Conservation (phyloP, 805 yeast species). For the Nakazawaea laoshanensis region DNA sequence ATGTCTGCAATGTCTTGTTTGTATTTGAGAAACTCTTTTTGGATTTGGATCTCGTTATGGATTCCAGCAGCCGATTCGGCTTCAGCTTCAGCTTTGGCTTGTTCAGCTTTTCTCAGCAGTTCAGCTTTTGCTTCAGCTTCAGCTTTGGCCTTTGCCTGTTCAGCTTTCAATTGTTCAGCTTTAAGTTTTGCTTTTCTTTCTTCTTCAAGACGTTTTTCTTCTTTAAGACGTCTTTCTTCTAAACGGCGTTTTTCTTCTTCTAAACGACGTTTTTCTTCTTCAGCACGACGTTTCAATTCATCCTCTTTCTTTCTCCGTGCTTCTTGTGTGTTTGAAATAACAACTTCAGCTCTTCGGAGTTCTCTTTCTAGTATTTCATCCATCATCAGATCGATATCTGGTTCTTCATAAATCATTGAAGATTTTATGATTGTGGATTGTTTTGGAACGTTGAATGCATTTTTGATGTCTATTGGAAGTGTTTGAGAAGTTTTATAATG, state of each 20-base stretch:
- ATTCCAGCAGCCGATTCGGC: constrained; percentile 17
- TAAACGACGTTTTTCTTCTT: constrained; percentile 16
- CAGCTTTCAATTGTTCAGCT: constrained; percentile 15
- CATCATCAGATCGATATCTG: too few relatives aligned
- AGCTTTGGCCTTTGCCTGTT: constrained; percentile 15
- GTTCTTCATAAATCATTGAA: too few relatives aligned
- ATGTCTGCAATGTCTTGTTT: constrained; percentile 47
- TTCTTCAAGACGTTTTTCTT: constrained; percentile 17
- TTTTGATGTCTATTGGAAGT: too few relatives aligned
- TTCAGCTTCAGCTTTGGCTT: constrained; percentile 4
- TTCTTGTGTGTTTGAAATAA: constrained; percentile 10
- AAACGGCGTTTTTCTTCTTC: constrained; percentile 10
- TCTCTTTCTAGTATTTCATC: too few relatives aligned
- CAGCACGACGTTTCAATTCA: constrained; percentile 15
- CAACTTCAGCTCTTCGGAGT: constrained; percentile 17
- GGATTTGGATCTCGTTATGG: constrained; percentile 28
- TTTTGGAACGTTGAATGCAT: too few relatives aligned
- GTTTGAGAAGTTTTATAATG: too few relatives aligned
- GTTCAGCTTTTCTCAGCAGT: constrained; percentile 16
- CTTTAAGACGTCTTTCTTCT: constrained; percentile 14
- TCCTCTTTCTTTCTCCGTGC: constrained; percentile 17
- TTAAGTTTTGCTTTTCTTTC: constrained; percentile 15
- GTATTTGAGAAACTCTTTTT: constrained; percentile 35
- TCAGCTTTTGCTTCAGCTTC: constrained; percentile 17
- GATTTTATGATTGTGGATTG: too few relatives aligned